Base-by-base conservation (phyloP, 2,329 filamentous ascomycete species). In the Monosporascus sp. region DNA sequence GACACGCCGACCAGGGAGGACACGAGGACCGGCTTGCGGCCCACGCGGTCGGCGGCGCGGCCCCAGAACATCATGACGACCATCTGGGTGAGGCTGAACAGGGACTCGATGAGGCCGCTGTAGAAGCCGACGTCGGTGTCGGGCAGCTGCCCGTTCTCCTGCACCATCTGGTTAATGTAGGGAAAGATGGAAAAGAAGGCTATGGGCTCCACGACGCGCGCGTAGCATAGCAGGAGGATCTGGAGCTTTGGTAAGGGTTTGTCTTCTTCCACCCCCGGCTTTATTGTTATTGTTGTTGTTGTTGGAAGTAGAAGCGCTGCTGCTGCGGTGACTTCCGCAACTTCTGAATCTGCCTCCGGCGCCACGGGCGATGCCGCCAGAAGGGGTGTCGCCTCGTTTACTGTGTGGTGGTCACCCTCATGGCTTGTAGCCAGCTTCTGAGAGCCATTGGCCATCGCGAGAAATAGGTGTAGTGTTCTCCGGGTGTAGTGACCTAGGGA, bases 171-270 rank as follows among this genome's bases (percentile, higher is more conserved):
- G 63, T 85, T 89, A 69, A 94, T 81, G 70, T 88, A 93, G 1
- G 89, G 87, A 62, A 93, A 88, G 66, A 93, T 90, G 65, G 79
- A 83, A 73, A 92, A 93, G 73, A 90, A 93, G n/a, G 88, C 87
- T 41, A 92, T 79, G 1, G 89, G 88, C 63, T 93, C 89, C 45
- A 89, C 75, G 25, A 89, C 65, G 6, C 88, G 82, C 2, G 85
- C 84, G 65, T 84, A 88, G 73, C 89, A 93, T 14, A 94, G 81
- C 11, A 88, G 69, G 35, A 87, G 68, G 50, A 94, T 83, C 66
- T 93, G 89, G n/a, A 66, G 50, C 56, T 72, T 75, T n/a, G 83
- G 80, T 15, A 88, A 65, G 1, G 80, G 77, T 52, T 73, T 78
- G 60, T 76, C 71, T 1, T 73, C 68, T 3, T 53, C 48, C 5